These are phyloP conservation scores for Colletotrichum acutatum DNA, from an alignment of 2,329 filamentous ascomycete genomes.

Conservation along the genomic window DNA sequence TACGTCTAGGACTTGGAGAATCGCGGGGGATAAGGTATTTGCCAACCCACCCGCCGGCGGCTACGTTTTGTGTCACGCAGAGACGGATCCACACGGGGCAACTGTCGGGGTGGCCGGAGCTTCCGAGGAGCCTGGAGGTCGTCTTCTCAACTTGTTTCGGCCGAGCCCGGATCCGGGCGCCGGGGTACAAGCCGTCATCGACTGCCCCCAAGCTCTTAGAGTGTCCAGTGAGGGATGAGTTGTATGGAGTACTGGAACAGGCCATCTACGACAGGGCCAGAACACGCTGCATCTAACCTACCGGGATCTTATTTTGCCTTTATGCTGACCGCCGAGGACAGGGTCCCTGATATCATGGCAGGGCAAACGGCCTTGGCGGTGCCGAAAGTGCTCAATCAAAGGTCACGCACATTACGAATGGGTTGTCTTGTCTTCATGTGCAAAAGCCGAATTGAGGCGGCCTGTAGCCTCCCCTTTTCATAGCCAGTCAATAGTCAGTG, in stretches of 20 bases:
- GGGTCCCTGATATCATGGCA: conserved; percentile 2
- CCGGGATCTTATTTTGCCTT: background rate
- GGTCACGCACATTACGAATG: conserved; percentile 16
- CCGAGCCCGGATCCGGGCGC: background rate
- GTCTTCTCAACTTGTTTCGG: background rate
- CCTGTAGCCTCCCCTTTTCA: conserved; percentile 9
- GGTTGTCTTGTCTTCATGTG: conserved; percentile 14
- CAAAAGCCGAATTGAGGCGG: conserved; percentile 12
- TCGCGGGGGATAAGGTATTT: background rate
- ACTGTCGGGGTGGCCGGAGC: background rate
- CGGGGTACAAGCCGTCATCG: background rate
- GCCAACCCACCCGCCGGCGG: background rate
- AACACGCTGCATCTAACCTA: background rate
- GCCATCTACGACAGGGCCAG: background rate
- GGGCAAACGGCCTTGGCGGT: background rate
- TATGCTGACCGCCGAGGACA: background rate
- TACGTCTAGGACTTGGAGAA: background rate
- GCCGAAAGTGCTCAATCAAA: background rate
- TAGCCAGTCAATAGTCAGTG: conserved; percentile 32
- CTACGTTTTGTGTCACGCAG: background rate
- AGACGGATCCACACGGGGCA: background rate
- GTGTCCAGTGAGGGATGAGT: background rate
- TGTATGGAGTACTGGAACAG: too few relatives aligned
- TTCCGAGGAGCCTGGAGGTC: background rate
- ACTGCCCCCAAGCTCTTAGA: background rate